These are phyloP conservation scores for Cinnamomum chago DNA, from an alignment of 164 flowering plant species.

Conservation along the genomic window DNA sequence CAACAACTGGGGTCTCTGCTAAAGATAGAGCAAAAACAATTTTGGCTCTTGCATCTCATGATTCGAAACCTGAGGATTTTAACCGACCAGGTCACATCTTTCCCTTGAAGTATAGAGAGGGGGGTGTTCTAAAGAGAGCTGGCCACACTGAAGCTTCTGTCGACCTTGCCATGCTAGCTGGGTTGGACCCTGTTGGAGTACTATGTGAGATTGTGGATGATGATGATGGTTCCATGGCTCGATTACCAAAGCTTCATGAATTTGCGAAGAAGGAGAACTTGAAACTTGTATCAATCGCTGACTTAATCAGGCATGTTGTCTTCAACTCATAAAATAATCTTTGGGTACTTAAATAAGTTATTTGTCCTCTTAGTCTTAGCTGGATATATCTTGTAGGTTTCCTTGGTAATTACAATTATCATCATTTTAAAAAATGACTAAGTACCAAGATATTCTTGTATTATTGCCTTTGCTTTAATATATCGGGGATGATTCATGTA, in stretches of 20 bases:
- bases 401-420: no score
- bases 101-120: conserved; percentile 87
- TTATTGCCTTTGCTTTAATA: no score
- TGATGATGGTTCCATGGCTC: conserved; percentile 96
- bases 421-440: no score
- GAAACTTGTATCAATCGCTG: conserved; percentile 85
- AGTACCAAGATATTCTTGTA: no score
- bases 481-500: no score
- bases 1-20: conserved; percentile 98
- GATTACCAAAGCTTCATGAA: conserved; percentile 77
- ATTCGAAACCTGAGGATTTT: conserved; percentile 83
- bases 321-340: background rate
- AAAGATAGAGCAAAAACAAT: conserved; percentile 82
- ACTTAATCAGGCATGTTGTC: conserved; percentile 72
- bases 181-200: conserved; percentile 76
- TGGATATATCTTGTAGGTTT: no score
- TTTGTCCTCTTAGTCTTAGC: no score
- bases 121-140: conserved; percentile 96
- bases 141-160: conserved; percentile 98
- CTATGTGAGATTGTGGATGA: conserved; percentile 88
- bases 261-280: conserved; percentile 70
- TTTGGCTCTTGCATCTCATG: conserved; percentile 65
- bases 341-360: no score
- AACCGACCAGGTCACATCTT: conserved; percentile 97
- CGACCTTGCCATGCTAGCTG: conserved; percentile 85